phyloP scores from a whole-genome alignment of 2,329 filamentous ascomycete species.

The Pseudogymnoascus sp. region DNA sequence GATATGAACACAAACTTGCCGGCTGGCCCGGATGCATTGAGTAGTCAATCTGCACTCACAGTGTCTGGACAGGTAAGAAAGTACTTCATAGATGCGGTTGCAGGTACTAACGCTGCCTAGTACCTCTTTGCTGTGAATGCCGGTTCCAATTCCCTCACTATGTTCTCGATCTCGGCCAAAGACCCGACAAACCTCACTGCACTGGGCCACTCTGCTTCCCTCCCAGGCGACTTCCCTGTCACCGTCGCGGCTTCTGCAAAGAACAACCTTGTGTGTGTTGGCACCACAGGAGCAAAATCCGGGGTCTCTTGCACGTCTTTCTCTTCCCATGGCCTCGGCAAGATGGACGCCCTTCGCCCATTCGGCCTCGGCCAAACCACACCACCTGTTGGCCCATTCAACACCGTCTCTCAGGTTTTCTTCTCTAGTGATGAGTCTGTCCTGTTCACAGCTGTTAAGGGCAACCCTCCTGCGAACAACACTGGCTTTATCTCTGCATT shows the following conservation, averaged over 20 bases:
- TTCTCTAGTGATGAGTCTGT: conserved; percentile 46
- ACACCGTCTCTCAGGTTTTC: conserved; percentile 52
- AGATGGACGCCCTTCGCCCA: conserved; percentile 26
- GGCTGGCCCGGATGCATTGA: conserved; percentile 41
- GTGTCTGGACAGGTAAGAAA: conserved; percentile 40
- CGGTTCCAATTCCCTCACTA: conserved; percentile 42
- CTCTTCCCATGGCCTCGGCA: background rate
- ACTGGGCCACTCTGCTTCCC: conserved; percentile 34
- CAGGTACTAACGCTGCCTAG: conserved; percentile 26
- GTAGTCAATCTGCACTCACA: conserved; percentile 41
- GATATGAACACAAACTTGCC: conserved; percentile 29
- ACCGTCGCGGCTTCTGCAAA: conserved; percentile 23
- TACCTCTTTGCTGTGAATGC: conserved; percentile 46
- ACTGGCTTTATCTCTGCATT: conserved; percentile 48
- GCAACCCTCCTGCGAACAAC: conserved; percentile 44
- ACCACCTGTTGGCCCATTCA: conserved; percentile 47
- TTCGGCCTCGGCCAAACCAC: conserved; percentile 47
- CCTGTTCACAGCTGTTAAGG: conserved; percentile 52
- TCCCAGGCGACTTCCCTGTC: conserved; percentile 44
- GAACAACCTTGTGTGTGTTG: conserved; percentile 34
- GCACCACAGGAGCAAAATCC: conserved; percentile 34
- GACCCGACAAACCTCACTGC: conserved; percentile 38
- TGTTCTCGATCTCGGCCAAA: conserved; percentile 36
- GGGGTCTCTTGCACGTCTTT: conserved; percentile 36
- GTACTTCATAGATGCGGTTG: background rate